Conservation (phyloP, 306 rosid genomes). For the Ziziphus jujuba region DNA sequence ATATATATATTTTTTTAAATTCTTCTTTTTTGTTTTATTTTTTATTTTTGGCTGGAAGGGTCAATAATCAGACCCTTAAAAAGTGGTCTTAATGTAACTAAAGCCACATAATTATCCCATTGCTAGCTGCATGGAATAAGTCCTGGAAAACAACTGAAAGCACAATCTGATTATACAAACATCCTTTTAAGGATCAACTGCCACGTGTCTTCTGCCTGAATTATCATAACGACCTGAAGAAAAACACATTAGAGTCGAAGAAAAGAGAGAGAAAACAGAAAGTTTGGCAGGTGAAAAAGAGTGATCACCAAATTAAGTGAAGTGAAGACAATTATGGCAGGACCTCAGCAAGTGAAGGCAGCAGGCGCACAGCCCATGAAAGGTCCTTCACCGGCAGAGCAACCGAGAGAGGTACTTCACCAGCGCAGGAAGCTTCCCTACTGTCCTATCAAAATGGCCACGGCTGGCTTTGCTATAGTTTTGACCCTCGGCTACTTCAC, state of each 20-base stretch:
- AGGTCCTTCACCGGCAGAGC: slow-evolving; percentile 20
- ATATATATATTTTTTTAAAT: too few relatives aligned
- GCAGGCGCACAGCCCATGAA: slow-evolving; percentile 25
- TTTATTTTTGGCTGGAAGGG: background rate
- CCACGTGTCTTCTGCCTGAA: background rate
- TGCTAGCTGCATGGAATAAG: slow-evolving; percentile 6
- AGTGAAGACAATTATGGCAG: slow-evolving; percentile 26
- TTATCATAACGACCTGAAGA: slow-evolving; percentile 17
- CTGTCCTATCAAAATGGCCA: slow-evolving; percentile 54
- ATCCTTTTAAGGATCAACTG: background rate
- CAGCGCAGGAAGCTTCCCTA: slow-evolving; percentile 42
- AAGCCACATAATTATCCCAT: background rate
- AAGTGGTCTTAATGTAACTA: background rate
- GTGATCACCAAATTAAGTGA: too few relatives aligned
- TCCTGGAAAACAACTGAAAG: background rate
- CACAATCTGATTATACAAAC: background rate
- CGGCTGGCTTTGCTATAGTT: slow-evolving; percentile 52
- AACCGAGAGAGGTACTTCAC: slow-evolving; percentile 50
- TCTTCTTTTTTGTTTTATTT: background rate
- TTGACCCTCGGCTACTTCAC: slow-evolving; percentile 46
- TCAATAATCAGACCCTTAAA: slow-evolving; percentile 5
- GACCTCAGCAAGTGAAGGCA: slow-evolving; percentile 28
- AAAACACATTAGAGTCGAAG: background rate
- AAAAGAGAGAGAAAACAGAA: background rate
- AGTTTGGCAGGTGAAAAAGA: background rate